Conservation (phyloP, 768 basidiomycete species). For the Xanthoconium stramineum region DNA sequence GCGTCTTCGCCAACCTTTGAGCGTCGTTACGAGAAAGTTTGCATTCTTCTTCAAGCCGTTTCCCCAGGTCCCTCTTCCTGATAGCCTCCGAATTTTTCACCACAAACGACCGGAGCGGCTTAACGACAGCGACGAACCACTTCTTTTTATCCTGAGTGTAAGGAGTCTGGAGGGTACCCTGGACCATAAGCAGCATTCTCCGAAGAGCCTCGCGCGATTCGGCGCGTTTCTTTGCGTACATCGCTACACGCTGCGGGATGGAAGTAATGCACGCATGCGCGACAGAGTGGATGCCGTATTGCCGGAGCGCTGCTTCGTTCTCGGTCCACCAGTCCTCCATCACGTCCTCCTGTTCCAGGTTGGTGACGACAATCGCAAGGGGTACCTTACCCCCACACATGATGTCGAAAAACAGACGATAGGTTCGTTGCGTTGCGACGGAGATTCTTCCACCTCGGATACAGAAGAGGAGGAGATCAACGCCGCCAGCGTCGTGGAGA, state of each 20-base stretch:
- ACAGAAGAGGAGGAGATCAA: conserved; percentile 18
- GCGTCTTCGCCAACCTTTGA: too few relatives aligned
- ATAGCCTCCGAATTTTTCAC: too few relatives aligned
- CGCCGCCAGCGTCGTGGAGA: conserved; percentile 2
- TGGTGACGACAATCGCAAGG: conserved; percentile 10
- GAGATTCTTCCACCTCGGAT: conserved; percentile 5
- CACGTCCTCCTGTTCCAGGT: neutral
- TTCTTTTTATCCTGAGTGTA: too few relatives aligned
- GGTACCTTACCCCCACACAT: conserved; percentile 7
- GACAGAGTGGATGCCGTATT: conserved; percentile 1
- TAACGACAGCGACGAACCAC: too few relatives aligned
- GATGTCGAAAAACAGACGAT: conserved; percentile 10
- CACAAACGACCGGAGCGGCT: too few relatives aligned
- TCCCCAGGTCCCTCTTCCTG: too few relatives aligned
- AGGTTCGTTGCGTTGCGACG: conserved; percentile 1
- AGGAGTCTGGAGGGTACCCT: too few relatives aligned
- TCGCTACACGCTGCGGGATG: neutral
- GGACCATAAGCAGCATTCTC: neutral
- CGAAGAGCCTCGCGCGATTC: neutral
- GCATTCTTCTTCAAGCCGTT: too few relatives aligned
- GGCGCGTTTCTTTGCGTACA: neutral
- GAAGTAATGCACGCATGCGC: conserved; percentile 13
- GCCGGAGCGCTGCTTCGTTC: neutral
- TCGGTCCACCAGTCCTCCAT: conserved; percentile 14
- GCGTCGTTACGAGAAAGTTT: too few relatives aligned